These are phyloP conservation scores for Mallotus repandus DNA, from an alignment of 441 rosid species.

Conservation along the genomic window DNA sequence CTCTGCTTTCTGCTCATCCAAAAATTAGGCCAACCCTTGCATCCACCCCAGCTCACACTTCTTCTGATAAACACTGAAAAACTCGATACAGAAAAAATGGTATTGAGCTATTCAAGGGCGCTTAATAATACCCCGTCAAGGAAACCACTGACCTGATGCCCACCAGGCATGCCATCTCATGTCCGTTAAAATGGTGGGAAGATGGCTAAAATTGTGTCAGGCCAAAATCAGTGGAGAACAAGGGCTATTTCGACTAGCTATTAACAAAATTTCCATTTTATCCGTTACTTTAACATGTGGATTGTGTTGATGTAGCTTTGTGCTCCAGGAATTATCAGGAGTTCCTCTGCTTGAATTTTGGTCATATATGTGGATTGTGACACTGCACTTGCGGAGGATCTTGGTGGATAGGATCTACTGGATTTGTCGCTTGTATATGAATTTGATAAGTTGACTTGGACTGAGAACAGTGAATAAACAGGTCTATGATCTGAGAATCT, in stretches of 20 bases:
- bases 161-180: slow-evolving; percentile 16
- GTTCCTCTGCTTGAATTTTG: slow-evolving; percentile 83
- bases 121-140: background rate
- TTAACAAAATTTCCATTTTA: no score
- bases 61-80: no score
- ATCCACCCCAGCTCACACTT: no score
- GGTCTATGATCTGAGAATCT: slow-evolving; percentile 92
- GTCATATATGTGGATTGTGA: slow-evolving; percentile 48
- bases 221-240: no score
- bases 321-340: slow-evolving; percentile 49
- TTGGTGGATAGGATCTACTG: slow-evolving; percentile 31
- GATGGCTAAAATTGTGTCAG: background rate
- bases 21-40: no score
- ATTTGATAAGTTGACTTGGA: slow-evolving; percentile 44
- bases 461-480: slow-evolving; percentile 72
- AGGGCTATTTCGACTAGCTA: no score
- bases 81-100: no score
- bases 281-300: slow-evolving; percentile 29
- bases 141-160: background rate
- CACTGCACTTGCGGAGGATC: slow-evolving; percentile 35
- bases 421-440: slow-evolving; percentile 21
- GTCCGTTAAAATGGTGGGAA: slow-evolving; percentile 11
- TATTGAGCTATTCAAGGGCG: no score
- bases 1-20: no score
- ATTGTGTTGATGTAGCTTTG: slow-evolving; percentile 45